Base-by-base conservation (phyloP, 78 protist species). In the Cavenderia fasciculata region DNA sequence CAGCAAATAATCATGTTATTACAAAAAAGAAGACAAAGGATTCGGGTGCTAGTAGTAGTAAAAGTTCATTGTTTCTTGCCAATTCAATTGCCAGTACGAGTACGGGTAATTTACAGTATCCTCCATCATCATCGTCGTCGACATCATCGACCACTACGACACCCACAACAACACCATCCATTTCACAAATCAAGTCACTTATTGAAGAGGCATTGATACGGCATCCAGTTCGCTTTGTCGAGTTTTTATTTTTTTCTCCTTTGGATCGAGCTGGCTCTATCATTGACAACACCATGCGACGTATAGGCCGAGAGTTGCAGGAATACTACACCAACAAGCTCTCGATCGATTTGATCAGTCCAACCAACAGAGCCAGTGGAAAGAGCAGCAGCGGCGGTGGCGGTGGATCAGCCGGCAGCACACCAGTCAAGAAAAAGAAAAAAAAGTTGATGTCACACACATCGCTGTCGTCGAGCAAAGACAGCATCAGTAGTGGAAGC, bases 171-270 rank as follows among this genome's bases (percentile, higher is more conserved):
- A 18, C 54, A 49, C 12, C 54, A 14, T 49, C 54, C 27, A 14
- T 14, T 12, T 49, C 54, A 49, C 54, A 49, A 14, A 63, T 63
- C 2, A 63, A 40, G 8, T 27, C 66, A 31, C 52, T 82, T 5
- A 56, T 69, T 44, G 69, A 61, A 56, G 76, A 68, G 7, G 40
- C 61, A 7, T 29, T 82, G 34, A 63, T 68, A 33, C 66, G 56
- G 47, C 27, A 82, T 57, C 90, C 90, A 12, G 44, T 82, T 18
- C 27, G 68, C 6, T 68, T 82, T 49, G 68, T 82, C 8, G 90
- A 82, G 46, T 82, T 82, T 57, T 23, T 82, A 16, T 65, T 76
- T 57, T 82, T 82, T 18, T 82, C 90, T 23, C 90, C 90, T 41
- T 27, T 82, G 7, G 90, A 82, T 21, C 49, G 90, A 69, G 90